Evolutionary conservation across 306 rosid species (phyloP).

Genomic region (Cucurbita pepo): DNA sequence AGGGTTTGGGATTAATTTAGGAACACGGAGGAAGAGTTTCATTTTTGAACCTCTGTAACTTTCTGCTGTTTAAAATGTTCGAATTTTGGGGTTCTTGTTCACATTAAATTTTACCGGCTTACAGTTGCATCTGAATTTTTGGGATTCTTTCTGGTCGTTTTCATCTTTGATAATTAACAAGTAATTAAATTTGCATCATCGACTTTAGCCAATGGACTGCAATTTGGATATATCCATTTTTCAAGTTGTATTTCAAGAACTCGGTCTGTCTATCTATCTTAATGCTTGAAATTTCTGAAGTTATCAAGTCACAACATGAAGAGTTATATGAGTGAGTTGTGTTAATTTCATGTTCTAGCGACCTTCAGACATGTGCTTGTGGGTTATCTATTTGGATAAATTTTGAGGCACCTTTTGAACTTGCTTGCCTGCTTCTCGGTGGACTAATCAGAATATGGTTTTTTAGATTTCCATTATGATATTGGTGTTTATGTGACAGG

Average conservation of each 20-base stretch:
- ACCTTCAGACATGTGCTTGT: background rate
- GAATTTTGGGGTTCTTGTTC: background rate
- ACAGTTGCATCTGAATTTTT: background rate
- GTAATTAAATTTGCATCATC: background rate
- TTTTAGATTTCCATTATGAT: background rate
- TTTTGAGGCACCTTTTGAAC: background rate
- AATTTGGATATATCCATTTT: background rate
- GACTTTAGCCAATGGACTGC: background rate
- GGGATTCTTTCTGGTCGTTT: background rate
- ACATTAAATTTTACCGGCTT: background rate
- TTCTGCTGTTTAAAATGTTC: background rate
- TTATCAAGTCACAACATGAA: background rate
- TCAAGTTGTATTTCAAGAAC: background rate
- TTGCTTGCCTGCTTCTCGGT: background rate
- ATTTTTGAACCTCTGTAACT: background rate
- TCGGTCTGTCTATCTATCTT: background rate
- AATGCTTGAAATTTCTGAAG: background rate
- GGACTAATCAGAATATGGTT: background rate
- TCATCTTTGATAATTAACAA: background rate
- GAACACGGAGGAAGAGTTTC: background rate
- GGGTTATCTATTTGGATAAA: background rate
- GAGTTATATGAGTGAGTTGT: background rate
- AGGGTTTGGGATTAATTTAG: background rate
- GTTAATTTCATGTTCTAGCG: background rate
- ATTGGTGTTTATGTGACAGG: background rate